These are phyloP conservation scores for Cordyceps farinosa DNA, from an alignment of 2,329 filamentous ascomycete genomes.

Conservation along the genomic window DNA sequence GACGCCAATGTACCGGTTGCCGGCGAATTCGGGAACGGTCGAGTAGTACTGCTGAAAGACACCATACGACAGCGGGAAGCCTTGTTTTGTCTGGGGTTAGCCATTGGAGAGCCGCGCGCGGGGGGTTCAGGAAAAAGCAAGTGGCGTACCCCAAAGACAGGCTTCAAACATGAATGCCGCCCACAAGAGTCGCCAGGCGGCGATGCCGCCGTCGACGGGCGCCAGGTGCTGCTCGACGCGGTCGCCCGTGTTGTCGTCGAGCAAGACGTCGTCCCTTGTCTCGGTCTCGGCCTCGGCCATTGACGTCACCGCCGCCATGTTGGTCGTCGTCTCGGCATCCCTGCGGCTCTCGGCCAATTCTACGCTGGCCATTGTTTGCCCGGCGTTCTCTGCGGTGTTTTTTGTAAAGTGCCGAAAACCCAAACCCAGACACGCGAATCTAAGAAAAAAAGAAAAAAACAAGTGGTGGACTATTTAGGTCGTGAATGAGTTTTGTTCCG, in stretches of 20 bases:
- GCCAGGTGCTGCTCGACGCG: conserved; percentile 6
- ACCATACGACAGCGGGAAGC: conserved; percentile 28
- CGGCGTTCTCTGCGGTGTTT: no score
- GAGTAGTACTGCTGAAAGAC: conserved; percentile 31
- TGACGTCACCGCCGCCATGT: not conserved
- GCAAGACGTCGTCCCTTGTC: not conserved
- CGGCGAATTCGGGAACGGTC: conserved; percentile 24
- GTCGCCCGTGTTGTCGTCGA: not conserved
- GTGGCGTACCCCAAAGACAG: conserved; percentile 23
- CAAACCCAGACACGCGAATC: no score
- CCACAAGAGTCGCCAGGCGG: conserved; percentile 24
- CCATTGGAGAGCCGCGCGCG: not conserved
- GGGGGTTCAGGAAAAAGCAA: not conserved
- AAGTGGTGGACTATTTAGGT: no score
- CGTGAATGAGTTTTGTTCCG: no score
- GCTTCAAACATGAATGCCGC: conserved; percentile 26
- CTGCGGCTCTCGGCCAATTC: not conserved
- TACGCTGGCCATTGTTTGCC: not conserved
- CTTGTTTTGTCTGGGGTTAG: conserved; percentile 16
- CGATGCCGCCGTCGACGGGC: conserved; percentile 25
- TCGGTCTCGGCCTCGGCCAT: not conserved
- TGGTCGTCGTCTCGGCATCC: not conserved
- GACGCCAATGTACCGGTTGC: conserved; percentile 24
- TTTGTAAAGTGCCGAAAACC: no score
- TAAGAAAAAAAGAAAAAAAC: no score